Evolutionary conservation across 177 flowering plant genomes (phyloP).

Genomic region (Vitis hybrid): DNA sequence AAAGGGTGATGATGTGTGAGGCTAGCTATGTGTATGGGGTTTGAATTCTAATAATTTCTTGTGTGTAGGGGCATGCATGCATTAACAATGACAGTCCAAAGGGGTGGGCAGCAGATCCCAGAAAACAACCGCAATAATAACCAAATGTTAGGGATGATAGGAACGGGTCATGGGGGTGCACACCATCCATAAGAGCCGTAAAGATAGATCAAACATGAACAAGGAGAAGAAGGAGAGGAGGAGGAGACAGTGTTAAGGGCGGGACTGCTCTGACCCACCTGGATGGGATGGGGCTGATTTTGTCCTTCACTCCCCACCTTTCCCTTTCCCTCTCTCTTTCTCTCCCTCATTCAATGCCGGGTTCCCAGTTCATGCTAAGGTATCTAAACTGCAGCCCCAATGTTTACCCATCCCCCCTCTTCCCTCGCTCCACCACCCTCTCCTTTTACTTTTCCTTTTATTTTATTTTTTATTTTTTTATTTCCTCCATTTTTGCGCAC

Average conservation of each 20-base stretch:
- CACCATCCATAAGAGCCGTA: conserved; percentile 8
- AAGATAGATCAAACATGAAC: not conserved
- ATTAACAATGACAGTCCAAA: conserved; percentile 26
- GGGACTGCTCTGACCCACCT: conserved; percentile 26
- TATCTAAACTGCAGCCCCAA: not conserved
- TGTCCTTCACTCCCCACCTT: no score
- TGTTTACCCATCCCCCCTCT: not conserved
- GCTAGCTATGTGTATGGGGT: not conserved
- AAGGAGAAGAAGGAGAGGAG: not conserved
- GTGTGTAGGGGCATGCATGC: not conserved
- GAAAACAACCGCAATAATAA: conserved; percentile 21
- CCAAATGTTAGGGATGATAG: conserved; percentile 7
- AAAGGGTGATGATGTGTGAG: not conserved
- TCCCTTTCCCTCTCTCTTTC: no score
- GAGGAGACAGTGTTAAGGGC: not conserved
- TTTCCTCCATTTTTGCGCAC: no score
- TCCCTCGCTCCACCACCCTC: not conserved
- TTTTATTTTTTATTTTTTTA: not conserved
- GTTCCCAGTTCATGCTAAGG: not conserved
- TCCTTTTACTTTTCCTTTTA: not conserved
- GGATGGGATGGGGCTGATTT: conserved; percentile 11
- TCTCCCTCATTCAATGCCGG: conserved; percentile 3
- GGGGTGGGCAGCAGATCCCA: conserved; percentile 32
- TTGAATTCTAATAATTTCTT: not conserved
- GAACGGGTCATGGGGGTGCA: conserved; percentile 13